Base-by-base conservation (phyloP, 768 basidiomycete species). In the Guyanaporus albipodus region DNA sequence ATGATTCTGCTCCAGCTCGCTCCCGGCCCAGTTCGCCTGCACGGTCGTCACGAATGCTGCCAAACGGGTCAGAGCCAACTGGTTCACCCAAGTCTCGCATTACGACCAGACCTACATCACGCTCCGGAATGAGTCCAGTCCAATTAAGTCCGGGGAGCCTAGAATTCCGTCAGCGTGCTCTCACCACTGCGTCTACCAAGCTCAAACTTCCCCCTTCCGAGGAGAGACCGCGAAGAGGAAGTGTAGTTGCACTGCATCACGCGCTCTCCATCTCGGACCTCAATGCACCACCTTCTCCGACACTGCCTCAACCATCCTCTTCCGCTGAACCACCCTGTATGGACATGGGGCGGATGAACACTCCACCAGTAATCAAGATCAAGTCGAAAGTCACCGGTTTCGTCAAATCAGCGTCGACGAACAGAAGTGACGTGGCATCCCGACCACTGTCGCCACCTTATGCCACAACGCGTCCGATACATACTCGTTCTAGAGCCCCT, bases 301-400 rank as follows among this genome's bases (percentile, higher is more conserved):
- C 50, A 27, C 32, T 37, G 37, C 31, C 61, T 45, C 48, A 50
- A 22, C 32, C 56, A 42, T 48, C 52, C 0, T 61, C 48, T 35
- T 53, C 49, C 9, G 55, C 33, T 0, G 61, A 61, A 28, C 42
- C 31, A 3, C 46, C 54, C 19, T 27, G 44, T 14, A 15, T 48
- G 19, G 54, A 56, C 42, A 32, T 8, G 10, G 28, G 50, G 8
- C 55, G 53, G n/a, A 40, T 56, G 50, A 44, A 50, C 2, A 41
- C 53, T 2, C 54, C 61, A 2, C 61, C 53, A 7, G 32, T 46
- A 8, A 41, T 66, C 51, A 73, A 70, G 57, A 75, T 88, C 51
- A 85, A 77, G 63, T 77, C 85, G 17, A 87, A 79, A 58, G 72
- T 87, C 21, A 75, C 83, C 0, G 63, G 67, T 29, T 51, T 80